Conservation (phyloP, 495 filamentous ascomycete species). For the Aspergillus ellipticus region DNA sequence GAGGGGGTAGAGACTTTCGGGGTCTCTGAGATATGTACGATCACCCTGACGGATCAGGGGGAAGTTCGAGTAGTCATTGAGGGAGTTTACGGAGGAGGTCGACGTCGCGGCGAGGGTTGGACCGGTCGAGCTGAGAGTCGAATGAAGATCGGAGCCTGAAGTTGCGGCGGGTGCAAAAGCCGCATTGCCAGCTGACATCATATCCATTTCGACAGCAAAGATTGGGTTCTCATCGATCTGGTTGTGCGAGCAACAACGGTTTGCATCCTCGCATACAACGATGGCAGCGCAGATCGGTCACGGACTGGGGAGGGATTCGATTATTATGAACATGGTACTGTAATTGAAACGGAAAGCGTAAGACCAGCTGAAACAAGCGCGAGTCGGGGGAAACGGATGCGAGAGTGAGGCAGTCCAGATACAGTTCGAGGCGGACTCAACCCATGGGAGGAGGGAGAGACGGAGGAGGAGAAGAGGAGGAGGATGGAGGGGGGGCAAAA, state of each 20-base stretch:
- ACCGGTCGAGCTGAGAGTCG: conserved; percentile 34
- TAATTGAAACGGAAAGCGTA: conserved; percentile 6
- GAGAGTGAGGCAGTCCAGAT: conserved; percentile 1
- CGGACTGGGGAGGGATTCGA: background rate
- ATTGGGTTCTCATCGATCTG: conserved; percentile 23
- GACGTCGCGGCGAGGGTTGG: conserved; percentile 32
- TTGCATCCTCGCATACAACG: conserved; percentile 32
- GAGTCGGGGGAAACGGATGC: conserved; percentile 1
- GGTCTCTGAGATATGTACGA: conserved; percentile 76
- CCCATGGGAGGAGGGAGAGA: conserved; percentile 3
- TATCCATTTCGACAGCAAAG: conserved; percentile 25
- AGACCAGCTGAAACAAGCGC: conserved; percentile 9
- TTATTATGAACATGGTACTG: conserved; percentile 9
- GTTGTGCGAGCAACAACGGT: conserved; percentile 19
- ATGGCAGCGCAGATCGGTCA: conserved; percentile 3
- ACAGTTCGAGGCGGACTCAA: conserved; percentile 5
- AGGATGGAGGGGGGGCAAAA: conserved; percentile 9
- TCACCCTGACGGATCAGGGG: conserved; percentile 72
- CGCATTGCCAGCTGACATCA: conserved; percentile 30
- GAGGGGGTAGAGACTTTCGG: conserved; percentile 70
- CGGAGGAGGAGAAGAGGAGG: conserved; percentile 2
- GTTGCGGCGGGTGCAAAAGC: conserved; percentile 26
- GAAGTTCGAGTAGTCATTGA: conserved; percentile 46
- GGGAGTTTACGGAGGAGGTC: conserved; percentile 34
- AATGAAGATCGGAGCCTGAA: conserved; percentile 40